Evolutionary conservation across 139 green algal genomes (phyloP).

Genomic region (Tetradesmus lagerheimii): DNA sequence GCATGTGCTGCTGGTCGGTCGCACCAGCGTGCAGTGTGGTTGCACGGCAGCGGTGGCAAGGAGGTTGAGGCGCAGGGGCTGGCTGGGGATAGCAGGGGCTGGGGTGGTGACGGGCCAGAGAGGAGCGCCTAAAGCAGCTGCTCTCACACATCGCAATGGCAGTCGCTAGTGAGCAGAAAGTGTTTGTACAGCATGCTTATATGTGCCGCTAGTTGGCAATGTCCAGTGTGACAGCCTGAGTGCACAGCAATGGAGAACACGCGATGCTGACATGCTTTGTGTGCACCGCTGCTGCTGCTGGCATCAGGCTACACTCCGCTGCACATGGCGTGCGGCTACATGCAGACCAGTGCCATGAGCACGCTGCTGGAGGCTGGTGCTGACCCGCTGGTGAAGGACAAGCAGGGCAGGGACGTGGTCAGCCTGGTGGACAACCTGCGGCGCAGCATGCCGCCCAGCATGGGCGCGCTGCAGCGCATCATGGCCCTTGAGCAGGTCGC

Average conservation of each 20-base stretch:
- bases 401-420: constrained; percentile 62
- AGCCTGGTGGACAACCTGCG: constrained; percentile 81
- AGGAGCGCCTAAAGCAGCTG: too few species aligned
- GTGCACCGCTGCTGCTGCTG: constrained; percentile 19
- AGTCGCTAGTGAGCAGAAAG: too few species aligned
- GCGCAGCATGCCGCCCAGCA: constrained; percentile 68
- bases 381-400: constrained; percentile 73
- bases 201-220: too few species aligned
- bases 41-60: neutral
- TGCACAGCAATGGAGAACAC: too few species aligned
- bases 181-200: too few species aligned
- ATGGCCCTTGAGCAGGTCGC: constrained; percentile 85
- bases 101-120: too few species aligned
- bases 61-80: neutral
- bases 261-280: too few species aligned
- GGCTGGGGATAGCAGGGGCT: too few species aligned
- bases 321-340: constrained; percentile 88
- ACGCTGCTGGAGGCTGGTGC: constrained; percentile 75
- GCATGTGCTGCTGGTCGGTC: neutral
- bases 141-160: too few species aligned
- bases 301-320: constrained; percentile 84
- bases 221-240: too few species aligned
- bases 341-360: constrained; percentile 72
- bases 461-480: constrained; percentile 66
- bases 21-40: neutral